Conservation (phyloP, 441 rosid species). For the Corymbia citriodora region DNA sequence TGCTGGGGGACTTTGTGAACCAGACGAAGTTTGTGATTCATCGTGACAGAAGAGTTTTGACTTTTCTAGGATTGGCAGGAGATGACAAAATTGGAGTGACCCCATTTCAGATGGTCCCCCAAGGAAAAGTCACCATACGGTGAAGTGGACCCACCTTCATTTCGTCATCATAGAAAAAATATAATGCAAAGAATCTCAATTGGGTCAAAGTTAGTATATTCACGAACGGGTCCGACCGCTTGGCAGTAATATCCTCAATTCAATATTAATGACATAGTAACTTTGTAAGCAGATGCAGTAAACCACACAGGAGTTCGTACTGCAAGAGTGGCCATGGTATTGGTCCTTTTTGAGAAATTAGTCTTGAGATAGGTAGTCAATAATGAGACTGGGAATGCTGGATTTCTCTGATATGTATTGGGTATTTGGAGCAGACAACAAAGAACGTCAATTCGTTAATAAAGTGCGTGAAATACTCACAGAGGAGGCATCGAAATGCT, state of each 20-base stretch:
- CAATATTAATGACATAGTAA: not conserved
- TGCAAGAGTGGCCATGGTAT: not conserved
- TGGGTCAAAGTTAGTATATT: not conserved
- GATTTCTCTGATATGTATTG: not conserved
- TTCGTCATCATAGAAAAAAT: not conserved
- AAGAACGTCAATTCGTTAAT: not conserved
- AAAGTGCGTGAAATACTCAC: slow-evolving; percentile 11
- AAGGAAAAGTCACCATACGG: not conserved
- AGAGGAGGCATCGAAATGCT: slow-evolving; percentile 37
- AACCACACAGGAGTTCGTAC: not conserved
- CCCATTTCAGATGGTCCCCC: not conserved
- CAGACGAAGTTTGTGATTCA: not conserved
- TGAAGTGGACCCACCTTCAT: not conserved
- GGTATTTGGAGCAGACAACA: too few relatives aligned
- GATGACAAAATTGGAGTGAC: not conserved
- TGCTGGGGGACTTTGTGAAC: not conserved
- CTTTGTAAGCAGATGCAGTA: not conserved
- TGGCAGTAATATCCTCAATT: not conserved
- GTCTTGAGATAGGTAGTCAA: not conserved
- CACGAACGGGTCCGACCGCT: not conserved
- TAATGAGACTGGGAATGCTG: not conserved
- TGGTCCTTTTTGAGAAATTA: not conserved
- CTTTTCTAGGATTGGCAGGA: not conserved
- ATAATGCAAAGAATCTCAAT: not conserved
- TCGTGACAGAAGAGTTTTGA: not conserved